Conservation (phyloP, 1,284 basidiomycete genomes). For the Rhizopogon parksii region DNA sequence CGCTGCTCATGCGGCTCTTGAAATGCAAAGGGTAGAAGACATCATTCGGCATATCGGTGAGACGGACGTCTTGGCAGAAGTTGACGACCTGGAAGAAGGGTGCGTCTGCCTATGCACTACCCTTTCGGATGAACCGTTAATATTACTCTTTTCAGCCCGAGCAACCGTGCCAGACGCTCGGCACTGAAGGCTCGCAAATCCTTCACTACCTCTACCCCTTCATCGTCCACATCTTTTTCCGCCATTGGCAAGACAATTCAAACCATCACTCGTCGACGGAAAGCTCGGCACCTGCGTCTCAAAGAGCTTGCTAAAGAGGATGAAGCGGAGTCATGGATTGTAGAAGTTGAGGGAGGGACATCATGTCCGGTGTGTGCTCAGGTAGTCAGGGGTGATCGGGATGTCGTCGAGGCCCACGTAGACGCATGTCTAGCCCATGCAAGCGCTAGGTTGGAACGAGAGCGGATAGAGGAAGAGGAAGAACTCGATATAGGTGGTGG, state of each 20-base stretch:
- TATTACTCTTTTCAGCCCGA: constrained; percentile 29
- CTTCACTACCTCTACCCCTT: constrained; percentile 29
- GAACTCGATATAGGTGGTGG: constrained; percentile 30
- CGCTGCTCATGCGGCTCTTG: constrained; percentile 53
- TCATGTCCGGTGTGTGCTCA: constrained; percentile 62
- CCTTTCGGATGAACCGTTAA: constrained; percentile 1
- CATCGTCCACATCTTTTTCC: constrained; percentile 28
- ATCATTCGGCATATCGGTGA: constrained; percentile 59
- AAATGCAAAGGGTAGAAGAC: constrained; percentile 58
- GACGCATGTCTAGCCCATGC: constrained; percentile 65
- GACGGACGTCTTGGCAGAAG: constrained; percentile 34
- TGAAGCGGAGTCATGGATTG: constrained; percentile 25
- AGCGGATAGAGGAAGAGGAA: constrained; percentile 30
- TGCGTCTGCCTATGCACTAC: constrained; percentile 8
- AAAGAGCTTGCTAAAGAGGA: constrained; percentile 60
- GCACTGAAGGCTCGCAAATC: constrained; percentile 58
- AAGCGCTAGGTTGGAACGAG: constrained; percentile 37
- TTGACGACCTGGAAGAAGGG: constrained; percentile 43
- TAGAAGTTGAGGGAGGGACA: constrained; percentile 32
- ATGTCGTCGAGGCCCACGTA: constrained; percentile 69
- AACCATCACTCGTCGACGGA: constrained; percentile 55
- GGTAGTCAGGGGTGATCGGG: constrained; percentile 53
- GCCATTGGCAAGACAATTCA: constrained; percentile 49
- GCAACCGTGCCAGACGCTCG: constrained; percentile 48
- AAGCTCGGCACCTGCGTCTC: constrained; percentile 53